A percentile compares a stretch with the other conserved stretches of the same genome.
phyloP scores from a whole-genome alignment of 2,329 filamentous ascomycete species.

The Cladophialophora yegresii region DNA sequence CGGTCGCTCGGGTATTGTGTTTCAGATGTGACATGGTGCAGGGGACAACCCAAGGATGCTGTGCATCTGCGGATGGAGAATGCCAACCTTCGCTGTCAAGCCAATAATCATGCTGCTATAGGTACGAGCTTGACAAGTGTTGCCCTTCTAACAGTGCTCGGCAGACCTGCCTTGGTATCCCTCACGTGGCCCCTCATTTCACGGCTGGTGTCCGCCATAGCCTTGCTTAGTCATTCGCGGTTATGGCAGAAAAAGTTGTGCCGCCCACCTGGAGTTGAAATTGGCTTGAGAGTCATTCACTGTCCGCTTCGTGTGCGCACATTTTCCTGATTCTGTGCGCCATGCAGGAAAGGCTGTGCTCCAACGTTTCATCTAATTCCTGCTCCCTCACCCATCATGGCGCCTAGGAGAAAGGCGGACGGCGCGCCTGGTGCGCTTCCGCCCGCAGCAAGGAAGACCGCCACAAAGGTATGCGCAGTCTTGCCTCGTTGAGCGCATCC shows the following conservation, averaged over 20 bases:
- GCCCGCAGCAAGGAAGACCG: slow-evolving; percentile 22
- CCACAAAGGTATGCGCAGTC: slow-evolving; percentile 27
- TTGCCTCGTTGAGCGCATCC: neutral
- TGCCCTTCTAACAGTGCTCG: neutral
- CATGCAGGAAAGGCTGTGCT: slow-evolving; percentile 2
- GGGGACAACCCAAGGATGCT: slow-evolving; percentile 6
- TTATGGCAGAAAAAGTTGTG: slow-evolving; percentile 19
- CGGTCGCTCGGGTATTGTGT: slow-evolving; percentile 8
- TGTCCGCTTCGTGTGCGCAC: neutral
- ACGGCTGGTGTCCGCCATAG: slow-evolving; percentile 5
- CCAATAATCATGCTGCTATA: neutral
- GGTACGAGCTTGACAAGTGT: neutral
- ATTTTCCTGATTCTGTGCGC: neutral
- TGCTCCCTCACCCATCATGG: slow-evolving; percentile 25
- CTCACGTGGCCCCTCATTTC: slow-evolving; percentile 10
- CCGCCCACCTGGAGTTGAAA: slow-evolving; percentile 10
- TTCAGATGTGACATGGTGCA: slow-evolving; percentile 7
- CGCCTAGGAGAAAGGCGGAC: slow-evolving; percentile 35
- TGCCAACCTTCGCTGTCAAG: neutral
- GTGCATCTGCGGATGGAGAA: neutral
- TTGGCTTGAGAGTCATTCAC: slow-evolving; percentile 15
- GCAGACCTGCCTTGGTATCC: neutral
- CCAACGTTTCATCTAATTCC: neutral
- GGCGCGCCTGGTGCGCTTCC: slow-evolving; percentile 25
- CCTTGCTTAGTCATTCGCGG: slow-evolving; percentile 10